Evolutionary conservation across 331 rosid genomes (phyloP), one percentile per base, ranked within the genome.

Genomic region (Arachis monticola): DNA sequence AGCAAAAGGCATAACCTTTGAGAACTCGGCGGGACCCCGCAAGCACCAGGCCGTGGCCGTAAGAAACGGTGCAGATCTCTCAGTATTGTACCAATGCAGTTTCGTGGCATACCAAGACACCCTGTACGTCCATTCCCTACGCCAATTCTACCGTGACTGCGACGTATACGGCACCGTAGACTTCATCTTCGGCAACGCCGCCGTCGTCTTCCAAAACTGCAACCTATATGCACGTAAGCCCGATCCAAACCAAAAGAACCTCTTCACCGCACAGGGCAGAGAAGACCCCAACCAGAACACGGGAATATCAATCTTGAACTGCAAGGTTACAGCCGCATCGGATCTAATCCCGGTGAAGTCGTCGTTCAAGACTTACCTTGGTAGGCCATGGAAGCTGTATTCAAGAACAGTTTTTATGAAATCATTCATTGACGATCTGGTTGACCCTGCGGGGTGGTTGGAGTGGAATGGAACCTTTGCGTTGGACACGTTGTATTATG

Each of bases 21-120:
- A 90, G 79, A 93, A 93, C 82, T 67, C 84, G 0, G 98, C 98
- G 0, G 98, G 98, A 10, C 86, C 98, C 1, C 82, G 85, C 76
- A 93, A 91, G 31, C 97, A 91, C 87, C 98, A 93, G 79, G 98
- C 98, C 0, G 97, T 93, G 22, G 97, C 98, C 32, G 35, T 93
- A 0, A 80, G 98, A 2, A 83, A 80, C 14, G 87, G 98, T 1
- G 78, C 98, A 0, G 96, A 94, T 75, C 40, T 94, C 27, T 94
- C 97, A 0, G 89, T 87, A 2, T 94, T 94, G 82, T 94, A 87
- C 71, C 52, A 77, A 10, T 94, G 97, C 85, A 94, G 98, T 85
- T 94, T 94, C 13, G 92, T 91, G 0, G 97, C 83, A 0, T 94
- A 88, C 83, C 97, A 91, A 60, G 98, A 94, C 92, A 94, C 97